phyloP scores from a whole-genome alignment of 1,284 basidiomycete genomes.

The Ceratobasidium sp. region DNA sequence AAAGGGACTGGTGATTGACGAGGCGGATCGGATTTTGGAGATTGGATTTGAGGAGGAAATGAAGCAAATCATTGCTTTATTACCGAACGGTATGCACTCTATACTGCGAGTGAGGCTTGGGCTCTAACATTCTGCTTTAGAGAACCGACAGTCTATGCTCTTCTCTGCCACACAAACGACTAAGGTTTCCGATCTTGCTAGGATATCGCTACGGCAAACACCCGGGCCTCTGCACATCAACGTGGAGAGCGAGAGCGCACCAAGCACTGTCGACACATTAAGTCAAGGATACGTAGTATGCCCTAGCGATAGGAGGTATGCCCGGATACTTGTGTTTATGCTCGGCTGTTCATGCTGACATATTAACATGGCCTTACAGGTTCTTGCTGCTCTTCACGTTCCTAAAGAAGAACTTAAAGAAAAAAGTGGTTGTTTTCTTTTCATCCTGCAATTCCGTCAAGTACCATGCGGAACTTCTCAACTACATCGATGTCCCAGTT shows the following conservation, averaged over 20 bases:
- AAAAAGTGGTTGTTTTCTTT: constrained; percentile 99
- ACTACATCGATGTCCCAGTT: constrained; percentile 99
- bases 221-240: constrained; percentile 98
- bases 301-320: constrained; percentile 84
- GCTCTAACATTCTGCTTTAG: constrained; percentile 59
- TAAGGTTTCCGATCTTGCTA: constrained; percentile 96
- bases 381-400: constrained; percentile 99
- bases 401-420: constrained; percentile 96
- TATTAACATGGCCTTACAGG: background rate
- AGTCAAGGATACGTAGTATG: constrained; percentile 99
- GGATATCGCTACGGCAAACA: constrained; percentile 86
- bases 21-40: constrained; percentile 98
- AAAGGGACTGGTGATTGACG: constrained; percentile 96
- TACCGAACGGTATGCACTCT: constrained; percentile 80
- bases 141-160: constrained; percentile 95
- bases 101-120: background rate
- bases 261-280: constrained; percentile 94
- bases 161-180: constrained; percentile 99
- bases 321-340: background rate
- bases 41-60: constrained; percentile 99
- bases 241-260: constrained; percentile 90
- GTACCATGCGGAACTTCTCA: constrained; percentile 96
- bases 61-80: constrained; percentile 93
- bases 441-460: constrained; percentile 98
- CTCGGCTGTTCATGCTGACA: background rate